Percentiles rank a stretch among this genome's conserved stretches.
These are phyloP conservation scores for Glycine latifolia DNA, from an alignment of 306 rosid genomes.

Conservation along the genomic window DNA sequence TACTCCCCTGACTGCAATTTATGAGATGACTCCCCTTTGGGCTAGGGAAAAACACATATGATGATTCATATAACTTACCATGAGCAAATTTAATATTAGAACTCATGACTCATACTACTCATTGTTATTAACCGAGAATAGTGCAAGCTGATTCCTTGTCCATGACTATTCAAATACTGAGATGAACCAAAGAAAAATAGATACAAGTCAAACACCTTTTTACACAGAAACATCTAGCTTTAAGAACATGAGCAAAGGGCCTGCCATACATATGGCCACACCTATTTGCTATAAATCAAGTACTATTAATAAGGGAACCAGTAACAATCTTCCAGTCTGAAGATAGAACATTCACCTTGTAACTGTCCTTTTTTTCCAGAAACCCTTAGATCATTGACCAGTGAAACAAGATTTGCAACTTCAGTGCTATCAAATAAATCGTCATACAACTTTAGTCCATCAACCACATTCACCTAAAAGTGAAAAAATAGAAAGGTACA, in stretches of 20 bases:
- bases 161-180: slow-evolving; percentile 23
- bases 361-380: slow-evolving; percentile 78
- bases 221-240: not conserved
- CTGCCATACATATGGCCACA: not conserved
- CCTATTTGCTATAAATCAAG: slow-evolving; percentile 18
- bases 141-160: slow-evolving; percentile 1
- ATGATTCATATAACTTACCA: slow-evolving; percentile 5
- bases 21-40: not conserved
- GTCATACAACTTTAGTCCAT: slow-evolving; percentile 82
- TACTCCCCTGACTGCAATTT: not conserved
- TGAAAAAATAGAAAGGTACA: slow-evolving; percentile 33
- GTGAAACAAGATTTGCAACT: slow-evolving; percentile 68
- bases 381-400: slow-evolving; percentile 76
- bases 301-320: slow-evolving; percentile 17
- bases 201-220: slow-evolving; percentile 24
- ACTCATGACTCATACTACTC: slow-evolving; percentile 8
- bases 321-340: not conserved
- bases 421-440: slow-evolving; percentile 61
- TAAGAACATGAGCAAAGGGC: not conserved
- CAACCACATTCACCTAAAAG: slow-evolving; percentile 77
- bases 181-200: not conserved
- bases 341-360: slow-evolving; percentile 64
- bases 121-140: slow-evolving; percentile 6
- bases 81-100: not conserved
- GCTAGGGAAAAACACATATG: not conserved